Percentiles rank a stretch among this genome's conserved stretches.
These are phyloP conservation scores for Potentilla sterilis DNA, from an alignment of 306 rosid species.

Conservation along the genomic window DNA sequence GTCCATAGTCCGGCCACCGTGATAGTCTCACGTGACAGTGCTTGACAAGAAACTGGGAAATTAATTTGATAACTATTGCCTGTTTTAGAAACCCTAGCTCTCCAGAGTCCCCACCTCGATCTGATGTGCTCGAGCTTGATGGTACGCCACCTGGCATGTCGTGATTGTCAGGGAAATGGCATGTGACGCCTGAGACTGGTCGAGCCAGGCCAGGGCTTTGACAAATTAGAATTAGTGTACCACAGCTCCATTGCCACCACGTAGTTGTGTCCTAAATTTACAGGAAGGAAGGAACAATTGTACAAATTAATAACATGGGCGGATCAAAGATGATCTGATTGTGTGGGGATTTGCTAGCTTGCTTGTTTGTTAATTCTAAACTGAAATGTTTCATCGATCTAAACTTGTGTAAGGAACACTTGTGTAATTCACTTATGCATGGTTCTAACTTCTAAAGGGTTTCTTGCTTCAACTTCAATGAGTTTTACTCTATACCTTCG, in stretches of 20 bases:
- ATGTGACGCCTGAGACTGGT: conserved; percentile 59
- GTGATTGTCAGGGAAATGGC: conserved; percentile 49
- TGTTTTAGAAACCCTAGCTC: conserved; percentile 33
- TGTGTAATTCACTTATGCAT: not conserved
- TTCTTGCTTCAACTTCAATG: too few species aligned
- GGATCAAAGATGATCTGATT: not conserved
- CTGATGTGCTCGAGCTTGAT: conserved; percentile 23
- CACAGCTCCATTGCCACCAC: not conserved
- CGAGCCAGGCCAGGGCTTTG: conserved; percentile 20
- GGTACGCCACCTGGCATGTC: conserved; percentile 71
- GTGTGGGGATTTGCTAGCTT: conserved; percentile 4
- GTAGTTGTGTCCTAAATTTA: not conserved
- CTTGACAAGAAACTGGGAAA: conserved; percentile 41
- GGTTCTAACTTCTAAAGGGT: too few species aligned
- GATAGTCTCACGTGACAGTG: conserved; percentile 61
- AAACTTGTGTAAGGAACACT: not conserved
- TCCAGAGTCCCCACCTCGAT: conserved; percentile 13
- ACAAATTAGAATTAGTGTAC: not conserved
- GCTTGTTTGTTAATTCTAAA: not conserved
- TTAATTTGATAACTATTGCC: conserved; percentile 19
- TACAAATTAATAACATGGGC: not conserved
- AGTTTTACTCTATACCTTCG: too few species aligned
- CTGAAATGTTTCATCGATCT: not conserved
- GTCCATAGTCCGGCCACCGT: not conserved
- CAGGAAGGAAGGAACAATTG: not conserved